Conservation (phyloP, 768 basidiomycete genomes). For the Naematelia aurantialba region DNA sequence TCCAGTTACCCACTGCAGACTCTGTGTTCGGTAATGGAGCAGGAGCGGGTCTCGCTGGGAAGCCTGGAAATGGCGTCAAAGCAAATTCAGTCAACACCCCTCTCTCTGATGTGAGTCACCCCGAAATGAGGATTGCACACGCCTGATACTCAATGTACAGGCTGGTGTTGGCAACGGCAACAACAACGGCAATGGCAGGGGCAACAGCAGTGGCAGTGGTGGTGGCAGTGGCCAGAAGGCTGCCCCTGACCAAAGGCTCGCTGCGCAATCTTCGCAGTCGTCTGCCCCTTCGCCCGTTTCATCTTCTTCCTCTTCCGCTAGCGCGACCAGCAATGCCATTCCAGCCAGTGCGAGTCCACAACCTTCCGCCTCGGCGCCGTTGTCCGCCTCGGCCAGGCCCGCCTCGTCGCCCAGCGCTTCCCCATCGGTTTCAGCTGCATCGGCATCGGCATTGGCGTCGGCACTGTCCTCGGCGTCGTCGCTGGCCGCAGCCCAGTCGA, state of each 20-base stretch:
- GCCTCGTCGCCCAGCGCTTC: not conserved
- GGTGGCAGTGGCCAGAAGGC: not conserved
- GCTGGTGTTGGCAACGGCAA: not conserved
- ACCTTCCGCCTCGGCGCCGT: not conserved
- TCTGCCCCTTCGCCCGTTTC: not conserved
- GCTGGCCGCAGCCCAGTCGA: no score
- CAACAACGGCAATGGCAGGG: not conserved
- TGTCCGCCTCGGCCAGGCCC: not conserved
- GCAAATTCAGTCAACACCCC: not conserved
- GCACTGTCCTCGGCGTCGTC: not conserved
- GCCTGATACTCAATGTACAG: no score
- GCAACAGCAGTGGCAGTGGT: not conserved
- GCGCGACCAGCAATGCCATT: not conserved
- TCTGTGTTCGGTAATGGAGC: no score
- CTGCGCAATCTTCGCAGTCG: not conserved
- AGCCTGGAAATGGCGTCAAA: not conserved
- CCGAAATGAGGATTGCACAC: no score
- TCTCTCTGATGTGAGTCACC: not conserved
- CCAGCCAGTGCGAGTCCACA: no score
- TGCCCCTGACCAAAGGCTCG: not conserved
- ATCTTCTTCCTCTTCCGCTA: not conserved
- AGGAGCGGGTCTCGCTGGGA: no score
- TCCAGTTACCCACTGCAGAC: slow-evolving; percentile 1
- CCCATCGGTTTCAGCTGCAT: not conserved
- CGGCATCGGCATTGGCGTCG: not conserved